Percentiles rank a stretch among this genome's conserved stretches.
phyloP scores from a whole-genome alignment of 2,329 filamentous ascomycete genomes.

The Capronia coronata region DNA sequence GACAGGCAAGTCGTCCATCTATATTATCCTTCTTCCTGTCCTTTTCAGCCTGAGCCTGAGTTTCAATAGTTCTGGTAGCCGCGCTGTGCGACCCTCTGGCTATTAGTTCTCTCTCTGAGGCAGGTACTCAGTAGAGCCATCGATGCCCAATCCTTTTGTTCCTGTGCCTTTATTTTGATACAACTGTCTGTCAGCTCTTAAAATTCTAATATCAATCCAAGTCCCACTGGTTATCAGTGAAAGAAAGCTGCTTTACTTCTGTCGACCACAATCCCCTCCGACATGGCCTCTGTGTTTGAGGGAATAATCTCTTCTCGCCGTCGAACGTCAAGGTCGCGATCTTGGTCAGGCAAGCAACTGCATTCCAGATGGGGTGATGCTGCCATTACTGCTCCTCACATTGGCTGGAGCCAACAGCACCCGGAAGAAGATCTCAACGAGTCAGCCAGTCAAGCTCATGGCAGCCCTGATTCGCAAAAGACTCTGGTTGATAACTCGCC shows the following conservation, averaged over 20 bases:
- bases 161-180: background rate
- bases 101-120: background rate
- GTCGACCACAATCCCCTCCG: background rate
- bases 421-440: slow-evolving; percentile 13
- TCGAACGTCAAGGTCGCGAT: slow-evolving; percentile 17
- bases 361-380: slow-evolving; percentile 39
- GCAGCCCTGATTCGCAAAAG: slow-evolving; percentile 23
- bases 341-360: slow-evolving; percentile 25
- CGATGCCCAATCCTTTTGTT: slow-evolving; percentile 1
- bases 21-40: background rate
- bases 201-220: too few species aligned
- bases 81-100: background rate
- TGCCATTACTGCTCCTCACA: slow-evolving; percentile 37
- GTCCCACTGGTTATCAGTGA: too few species aligned
- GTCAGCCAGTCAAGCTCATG: slow-evolving; percentile 11
- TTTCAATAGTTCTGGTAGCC: background rate
- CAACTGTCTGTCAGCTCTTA: too few species aligned
- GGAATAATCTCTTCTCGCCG: slow-evolving; percentile 16
- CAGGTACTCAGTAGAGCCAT: background rate
- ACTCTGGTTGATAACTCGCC: slow-evolving; percentile 21
- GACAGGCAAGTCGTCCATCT: background rate
- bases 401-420: slow-evolving; percentile 35
- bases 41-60: background rate
- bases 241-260: too few species aligned
- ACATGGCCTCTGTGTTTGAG: slow-evolving; percentile 21